These are phyloP conservation scores for Amoeboaphelidium occidentale DNA, from an alignment of 371 early-diverging fungal genomes.

Conservation along the genomic window DNA sequence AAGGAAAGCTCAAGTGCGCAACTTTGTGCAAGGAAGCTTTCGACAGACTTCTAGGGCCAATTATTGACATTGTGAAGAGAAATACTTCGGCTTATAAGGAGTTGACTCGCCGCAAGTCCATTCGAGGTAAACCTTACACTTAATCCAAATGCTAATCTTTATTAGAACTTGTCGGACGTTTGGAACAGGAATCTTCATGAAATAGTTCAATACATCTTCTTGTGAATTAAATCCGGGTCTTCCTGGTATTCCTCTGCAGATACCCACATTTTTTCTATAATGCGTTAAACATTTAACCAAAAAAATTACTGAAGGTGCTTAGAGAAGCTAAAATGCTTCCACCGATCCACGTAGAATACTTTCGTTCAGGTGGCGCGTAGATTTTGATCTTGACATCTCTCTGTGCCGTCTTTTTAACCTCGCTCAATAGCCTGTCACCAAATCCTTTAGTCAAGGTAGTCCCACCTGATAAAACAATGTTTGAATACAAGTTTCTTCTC, in stretches of 20 bases:
- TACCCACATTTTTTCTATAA: constrained; percentile 48
- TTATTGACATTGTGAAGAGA: constrained; percentile 70
- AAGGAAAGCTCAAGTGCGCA: constrained; percentile 68
- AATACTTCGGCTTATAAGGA: constrained; percentile 49
- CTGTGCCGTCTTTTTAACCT: constrained; percentile 49
- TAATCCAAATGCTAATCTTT: too few species aligned
- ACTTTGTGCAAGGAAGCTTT: constrained; percentile 76
- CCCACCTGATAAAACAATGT: constrained; percentile 80
- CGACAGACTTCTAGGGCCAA: constrained; percentile 71
- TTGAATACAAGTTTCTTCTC: constrained; percentile 55
- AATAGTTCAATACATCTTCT: constrained; percentile 28
- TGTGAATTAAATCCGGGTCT: constrained; percentile 54
- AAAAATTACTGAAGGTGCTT: constrained; percentile 6
- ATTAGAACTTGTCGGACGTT: too few species aligned
- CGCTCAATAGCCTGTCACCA: constrained; percentile 70
- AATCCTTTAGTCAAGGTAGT: constrained; percentile 60
- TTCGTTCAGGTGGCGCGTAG: constrained; percentile 85
- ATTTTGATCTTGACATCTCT: constrained; percentile 83
- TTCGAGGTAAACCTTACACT: too few species aligned
- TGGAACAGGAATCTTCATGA: background rate
- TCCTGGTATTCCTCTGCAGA: constrained; percentile 61
- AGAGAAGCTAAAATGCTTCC: constrained; percentile 77
- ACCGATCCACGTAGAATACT: constrained; percentile 93
- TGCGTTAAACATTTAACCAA: constrained; percentile 3
- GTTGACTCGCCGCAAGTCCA: background rate